Conservation (phyloP, 1,284 basidiomycete species). For the Ceraceosorus bombacis region DNA sequence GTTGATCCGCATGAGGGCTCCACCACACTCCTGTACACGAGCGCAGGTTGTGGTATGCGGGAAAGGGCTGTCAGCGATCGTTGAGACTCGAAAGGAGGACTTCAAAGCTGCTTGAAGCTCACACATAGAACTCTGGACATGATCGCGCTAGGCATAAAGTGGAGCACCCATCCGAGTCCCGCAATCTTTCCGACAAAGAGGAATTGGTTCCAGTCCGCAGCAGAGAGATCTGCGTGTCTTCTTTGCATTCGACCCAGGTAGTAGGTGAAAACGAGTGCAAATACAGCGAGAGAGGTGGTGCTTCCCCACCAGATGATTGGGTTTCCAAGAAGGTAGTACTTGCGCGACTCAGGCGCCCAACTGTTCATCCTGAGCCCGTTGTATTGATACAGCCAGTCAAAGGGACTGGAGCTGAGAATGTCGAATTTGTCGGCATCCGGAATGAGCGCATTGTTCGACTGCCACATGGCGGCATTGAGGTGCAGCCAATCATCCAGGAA, state of each 20-base stretch:
- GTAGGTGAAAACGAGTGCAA: conserved; percentile 56
- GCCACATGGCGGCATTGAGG: conserved; percentile 99
- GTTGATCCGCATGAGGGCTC: neutral
- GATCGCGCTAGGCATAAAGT: conserved; percentile 58
- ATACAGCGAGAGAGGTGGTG: conserved; percentile 61
- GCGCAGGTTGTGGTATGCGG: too few species aligned
- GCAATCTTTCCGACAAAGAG: conserved; percentile 85
- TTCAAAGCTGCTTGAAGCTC: too few species aligned
- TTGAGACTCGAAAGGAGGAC: too few species aligned
- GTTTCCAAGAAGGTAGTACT: conserved; percentile 83
- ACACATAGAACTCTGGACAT: neutral
- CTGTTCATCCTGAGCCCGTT: conserved; percentile 79
- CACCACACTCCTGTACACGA: too few species aligned
- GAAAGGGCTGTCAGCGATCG: too few species aligned
- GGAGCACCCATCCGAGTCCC: conserved; percentile 82
- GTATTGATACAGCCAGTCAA: conserved; percentile 94
- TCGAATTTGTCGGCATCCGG: conserved; percentile 98
- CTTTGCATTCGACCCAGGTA: conserved; percentile 80
- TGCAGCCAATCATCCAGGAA: conserved; percentile 98
- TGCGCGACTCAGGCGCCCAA: conserved; percentile 58
- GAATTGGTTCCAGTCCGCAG: conserved; percentile 85
- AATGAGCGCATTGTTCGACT: conserved; percentile 92
- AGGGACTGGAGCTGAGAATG: conserved; percentile 81
- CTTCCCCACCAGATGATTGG: conserved; percentile 88
- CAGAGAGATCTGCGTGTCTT: conserved; percentile 80